A percentile compares a stretch with the other conserved stretches of the same genome.
Evolutionary conservation across 2,329 filamentous ascomycete genomes (phyloP).

Genomic region (Diplodia mutila): DNA sequence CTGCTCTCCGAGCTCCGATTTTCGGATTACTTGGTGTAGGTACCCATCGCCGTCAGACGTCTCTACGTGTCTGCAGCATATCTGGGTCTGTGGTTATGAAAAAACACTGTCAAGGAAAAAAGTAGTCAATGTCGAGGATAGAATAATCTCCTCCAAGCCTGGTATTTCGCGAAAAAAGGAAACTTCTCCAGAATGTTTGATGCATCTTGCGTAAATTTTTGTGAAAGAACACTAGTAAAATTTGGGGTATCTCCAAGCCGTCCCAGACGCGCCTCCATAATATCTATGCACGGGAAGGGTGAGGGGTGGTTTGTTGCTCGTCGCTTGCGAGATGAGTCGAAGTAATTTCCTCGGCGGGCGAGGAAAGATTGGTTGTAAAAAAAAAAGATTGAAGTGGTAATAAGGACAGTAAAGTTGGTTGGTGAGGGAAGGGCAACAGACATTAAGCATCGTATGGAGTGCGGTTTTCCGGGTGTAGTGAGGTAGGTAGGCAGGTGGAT

Average conservation of each 20-base stretch:
- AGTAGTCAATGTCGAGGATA: constrained; percentile 9
- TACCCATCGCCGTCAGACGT: not conserved
- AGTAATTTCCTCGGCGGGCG: not conserved
- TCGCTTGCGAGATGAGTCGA: constrained; percentile 21
- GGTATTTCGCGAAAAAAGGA: not conserved
- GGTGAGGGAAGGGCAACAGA: constrained; percentile 22
- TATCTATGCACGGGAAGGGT: constrained; percentile 15
- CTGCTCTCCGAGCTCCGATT: not conserved
- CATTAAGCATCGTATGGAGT: constrained; percentile 25
- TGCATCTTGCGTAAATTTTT: constrained; percentile 23
- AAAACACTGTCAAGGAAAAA: constrained; percentile 1
- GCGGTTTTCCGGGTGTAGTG: constrained; percentile 20
- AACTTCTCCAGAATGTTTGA: constrained; percentile 2
- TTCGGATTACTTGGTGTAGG: not conserved
- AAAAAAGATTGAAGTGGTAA: not conserved
- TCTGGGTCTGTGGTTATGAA: not conserved
- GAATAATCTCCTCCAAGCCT: constrained; percentile 11
- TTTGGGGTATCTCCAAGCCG: constrained; percentile 25
- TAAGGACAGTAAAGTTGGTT: constrained; percentile 16
- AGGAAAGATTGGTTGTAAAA: not conserved
- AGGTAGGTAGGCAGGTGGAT: constrained; percentile 9
- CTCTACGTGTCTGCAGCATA: not conserved
- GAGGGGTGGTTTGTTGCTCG: constrained; percentile 11
- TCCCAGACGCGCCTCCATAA: constrained; percentile 23
- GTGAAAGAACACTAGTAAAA: constrained; percentile 21